Evolutionary conservation across 31 red algal genomes (phyloP).

Genomic region (Asparagopsis taxiformis): DNA sequence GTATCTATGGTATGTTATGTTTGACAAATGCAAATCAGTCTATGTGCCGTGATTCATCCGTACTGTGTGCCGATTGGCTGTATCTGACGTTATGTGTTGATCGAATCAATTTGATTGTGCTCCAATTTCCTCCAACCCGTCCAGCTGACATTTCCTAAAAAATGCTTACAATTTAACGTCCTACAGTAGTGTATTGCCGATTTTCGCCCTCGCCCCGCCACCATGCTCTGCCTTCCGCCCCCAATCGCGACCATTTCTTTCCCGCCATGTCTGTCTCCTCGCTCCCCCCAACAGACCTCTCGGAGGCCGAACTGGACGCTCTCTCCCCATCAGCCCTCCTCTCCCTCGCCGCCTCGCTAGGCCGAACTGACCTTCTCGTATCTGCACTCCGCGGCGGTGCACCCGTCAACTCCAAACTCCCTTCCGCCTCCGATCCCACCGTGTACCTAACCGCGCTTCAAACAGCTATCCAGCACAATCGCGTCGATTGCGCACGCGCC

Average conservation of each 20-base stretch:
- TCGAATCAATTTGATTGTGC: too few species aligned
- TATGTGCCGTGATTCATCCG: too few species aligned
- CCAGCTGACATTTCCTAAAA: too few species aligned
- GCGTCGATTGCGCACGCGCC: constrained; percentile 7
- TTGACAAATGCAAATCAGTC: too few species aligned
- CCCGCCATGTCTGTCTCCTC: not conserved
- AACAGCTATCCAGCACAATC: not conserved
- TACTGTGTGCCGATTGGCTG: too few species aligned
- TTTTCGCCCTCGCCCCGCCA: not conserved
- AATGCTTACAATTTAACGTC: too few species aligned
- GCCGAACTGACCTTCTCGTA: constrained; percentile 21
- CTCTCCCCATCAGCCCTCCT: constrained; percentile 8
- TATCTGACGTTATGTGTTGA: too few species aligned
- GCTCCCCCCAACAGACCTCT: too few species aligned
- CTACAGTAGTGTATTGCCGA: too few species aligned
- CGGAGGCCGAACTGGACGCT: constrained; percentile 3
- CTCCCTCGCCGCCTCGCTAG: constrained; percentile 6
- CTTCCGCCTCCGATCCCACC: too few species aligned
- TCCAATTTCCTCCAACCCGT: too few species aligned
- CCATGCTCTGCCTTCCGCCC: not conserved
- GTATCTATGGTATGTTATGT: too few species aligned
- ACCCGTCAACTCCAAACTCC: not conserved
- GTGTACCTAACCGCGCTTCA: constrained; percentile 19
- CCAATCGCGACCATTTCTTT: not conserved
- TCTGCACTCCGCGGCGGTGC: constrained; percentile 8